Conservation (phyloP, 495 filamentous ascomycete species). For the Halenospora varia region DNA sequence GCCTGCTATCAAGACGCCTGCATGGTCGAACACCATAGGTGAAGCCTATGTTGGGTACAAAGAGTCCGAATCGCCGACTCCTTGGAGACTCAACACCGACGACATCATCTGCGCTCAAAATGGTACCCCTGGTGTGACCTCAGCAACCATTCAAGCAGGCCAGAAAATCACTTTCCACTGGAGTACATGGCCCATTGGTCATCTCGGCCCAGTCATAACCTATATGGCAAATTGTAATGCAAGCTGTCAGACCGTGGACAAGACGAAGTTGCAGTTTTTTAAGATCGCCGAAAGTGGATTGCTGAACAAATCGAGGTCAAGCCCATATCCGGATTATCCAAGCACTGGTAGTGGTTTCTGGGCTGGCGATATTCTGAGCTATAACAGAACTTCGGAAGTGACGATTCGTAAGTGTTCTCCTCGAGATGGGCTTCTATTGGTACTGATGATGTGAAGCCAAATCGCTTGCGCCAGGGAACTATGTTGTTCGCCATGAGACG, state of each 20-base stretch:
- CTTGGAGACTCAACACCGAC: neutral
- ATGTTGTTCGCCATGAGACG: neutral
- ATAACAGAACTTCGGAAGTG: constrained; percentile 1
- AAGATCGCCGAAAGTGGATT: neutral
- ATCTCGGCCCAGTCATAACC: neutral
- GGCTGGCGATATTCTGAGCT: neutral
- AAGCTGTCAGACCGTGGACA: neutral
- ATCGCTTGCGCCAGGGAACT: neutral
- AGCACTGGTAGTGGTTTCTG: neutral
- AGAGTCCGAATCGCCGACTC: neutral
- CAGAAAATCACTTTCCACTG: neutral
- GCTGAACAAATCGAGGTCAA: neutral
- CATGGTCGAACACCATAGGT: neutral
- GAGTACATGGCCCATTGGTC: neutral
- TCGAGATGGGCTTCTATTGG: neutral
- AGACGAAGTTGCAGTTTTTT: neutral
- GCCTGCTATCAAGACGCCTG: neutral
- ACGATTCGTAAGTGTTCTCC: neutral
- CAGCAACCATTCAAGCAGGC: neutral
- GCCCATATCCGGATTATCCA: neutral
- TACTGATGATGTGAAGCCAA: neutral
- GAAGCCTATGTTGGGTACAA: neutral
- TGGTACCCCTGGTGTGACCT: neutral
- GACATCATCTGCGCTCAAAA: neutral
- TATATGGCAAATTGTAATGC: neutral